Evolutionary conservation across 345 rosid genomes (phyloP).

Genomic region (Hibiscus mutabilis): DNA sequence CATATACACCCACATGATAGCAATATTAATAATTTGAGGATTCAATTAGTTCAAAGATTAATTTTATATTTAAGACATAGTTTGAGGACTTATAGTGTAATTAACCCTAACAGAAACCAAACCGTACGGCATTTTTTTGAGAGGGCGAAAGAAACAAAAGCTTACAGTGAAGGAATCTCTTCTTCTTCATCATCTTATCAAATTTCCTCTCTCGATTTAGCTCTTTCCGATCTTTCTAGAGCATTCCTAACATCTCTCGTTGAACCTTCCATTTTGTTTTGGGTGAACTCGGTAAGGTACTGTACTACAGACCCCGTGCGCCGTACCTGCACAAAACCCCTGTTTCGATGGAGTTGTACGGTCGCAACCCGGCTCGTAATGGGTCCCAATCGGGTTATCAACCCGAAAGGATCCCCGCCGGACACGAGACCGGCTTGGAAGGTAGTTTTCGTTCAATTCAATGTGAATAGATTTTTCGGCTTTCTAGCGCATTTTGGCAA

Average conservation of each 20-base stretch:
- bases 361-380: conserved; percentile 42
- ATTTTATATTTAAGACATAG: neutral
- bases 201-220: conserved; percentile 9
- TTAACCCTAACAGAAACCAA: neutral
- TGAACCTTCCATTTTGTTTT: conserved; percentile 7
- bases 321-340: conserved; percentile 5
- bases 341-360: conserved; percentile 64
- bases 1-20: too few relatives aligned
- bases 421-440: conserved; percentile 60
- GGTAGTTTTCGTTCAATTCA: conserved; percentile 31
- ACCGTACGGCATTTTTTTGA: conserved; percentile 29
- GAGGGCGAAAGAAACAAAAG: conserved; percentile 14
- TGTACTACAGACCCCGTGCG: conserved; percentile 37
- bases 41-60: too few relatives aligned
- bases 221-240: conserved; percentile 16
- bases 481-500: neutral
- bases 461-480: conserved; percentile 3
- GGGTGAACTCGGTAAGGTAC: conserved; percentile 20
- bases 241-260: conserved; percentile 11
- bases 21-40: too few relatives aligned
- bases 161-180: conserved; percentile 27
- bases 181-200: neutral
- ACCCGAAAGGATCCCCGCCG: conserved; percentile 58
- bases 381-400: conserved; percentile 55
- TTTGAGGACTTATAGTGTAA: neutral